These are phyloP conservation scores for Eremochloa ophiuroides DNA, from an alignment of 176 grass and related monocot genomes.

Conservation along the genomic window DNA sequence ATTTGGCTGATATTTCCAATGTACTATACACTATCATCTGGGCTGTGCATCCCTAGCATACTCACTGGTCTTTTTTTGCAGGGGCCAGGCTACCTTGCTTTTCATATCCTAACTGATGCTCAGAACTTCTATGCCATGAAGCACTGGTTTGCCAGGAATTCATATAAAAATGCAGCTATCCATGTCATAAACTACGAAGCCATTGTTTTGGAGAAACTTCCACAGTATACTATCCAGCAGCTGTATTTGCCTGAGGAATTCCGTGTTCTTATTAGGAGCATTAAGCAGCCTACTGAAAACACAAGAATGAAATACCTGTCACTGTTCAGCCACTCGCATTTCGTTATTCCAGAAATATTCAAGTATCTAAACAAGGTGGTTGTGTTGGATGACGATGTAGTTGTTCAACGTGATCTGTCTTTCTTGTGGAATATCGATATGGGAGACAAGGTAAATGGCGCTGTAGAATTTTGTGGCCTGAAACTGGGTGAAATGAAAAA, in stretches of 20 bases:
- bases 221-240: constrained; percentile 26
- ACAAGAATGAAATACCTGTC: constrained; percentile 73
- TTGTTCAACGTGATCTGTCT: constrained; percentile 84
- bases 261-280: constrained; percentile 67
- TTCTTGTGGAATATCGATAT: constrained; percentile 86
- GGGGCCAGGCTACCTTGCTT: constrained; percentile 68
- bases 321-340: constrained; percentile 87
- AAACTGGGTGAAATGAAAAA: constrained; percentile 66
- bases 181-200: constrained; percentile 72
- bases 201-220: constrained; percentile 38
- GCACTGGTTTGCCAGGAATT: constrained; percentile 74
- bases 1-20: constrained; percentile 28
- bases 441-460: constrained; percentile 89
- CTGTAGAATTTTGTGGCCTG: constrained; percentile 61
- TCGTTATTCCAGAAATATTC: constrained; percentile 92
- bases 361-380: constrained; percentile 80
- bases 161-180: constrained; percentile 53
- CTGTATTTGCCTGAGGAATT: constrained; percentile 90
- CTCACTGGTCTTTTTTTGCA: constrained; percentile 37
- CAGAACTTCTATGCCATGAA: constrained; percentile 91
- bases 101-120: constrained; percentile 81
- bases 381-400: constrained; percentile 86
- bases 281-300: constrained; percentile 46
- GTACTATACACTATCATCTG: constrained; percentile 12
- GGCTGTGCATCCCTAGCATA: constrained; percentile 15